These are phyloP conservation scores for Cladosporium sp. DNA, from an alignment of 2,329 filamentous ascomycete species.

Conservation along the genomic window DNA sequence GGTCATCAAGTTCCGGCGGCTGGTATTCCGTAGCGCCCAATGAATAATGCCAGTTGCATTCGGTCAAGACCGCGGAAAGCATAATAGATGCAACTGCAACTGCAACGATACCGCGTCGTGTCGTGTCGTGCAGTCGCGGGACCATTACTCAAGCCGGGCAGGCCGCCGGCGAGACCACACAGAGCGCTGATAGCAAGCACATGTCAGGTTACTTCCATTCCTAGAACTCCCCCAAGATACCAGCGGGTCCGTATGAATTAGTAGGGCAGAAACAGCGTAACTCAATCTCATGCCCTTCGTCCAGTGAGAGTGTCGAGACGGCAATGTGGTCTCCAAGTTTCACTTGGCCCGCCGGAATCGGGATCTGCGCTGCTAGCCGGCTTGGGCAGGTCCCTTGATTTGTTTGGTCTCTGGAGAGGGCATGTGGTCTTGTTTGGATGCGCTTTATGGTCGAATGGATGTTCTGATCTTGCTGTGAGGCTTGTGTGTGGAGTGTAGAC, in stretches of 20 bases:
- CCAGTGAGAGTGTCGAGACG: slow-evolving; percentile 1
- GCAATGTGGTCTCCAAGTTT: slow-evolving; percentile 1
- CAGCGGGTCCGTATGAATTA: background rate
- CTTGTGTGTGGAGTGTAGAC: background rate
- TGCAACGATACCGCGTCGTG: too few relatives aligned
- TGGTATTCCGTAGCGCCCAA: too few relatives aligned
- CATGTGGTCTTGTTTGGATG: background rate
- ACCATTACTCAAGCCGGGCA: too few relatives aligned
- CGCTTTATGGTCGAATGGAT: background rate
- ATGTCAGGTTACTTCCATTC: background rate
- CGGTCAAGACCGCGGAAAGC: too few relatives aligned
- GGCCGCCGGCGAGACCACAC: background rate
- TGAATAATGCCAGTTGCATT: too few relatives aligned
- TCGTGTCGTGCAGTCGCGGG: too few relatives aligned
- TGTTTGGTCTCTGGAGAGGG: background rate
- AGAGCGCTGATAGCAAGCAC: slow-evolving; percentile 2
- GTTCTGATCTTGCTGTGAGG: background rate
- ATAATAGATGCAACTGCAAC: too few relatives aligned
- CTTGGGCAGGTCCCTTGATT: slow-evolving; percentile 6
- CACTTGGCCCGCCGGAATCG: slow-evolving; percentile 1
- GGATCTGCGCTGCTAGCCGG: slow-evolving; percentile 8
- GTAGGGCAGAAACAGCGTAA: background rate
- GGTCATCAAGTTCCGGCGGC: too few relatives aligned
- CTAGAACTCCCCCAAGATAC: background rate
- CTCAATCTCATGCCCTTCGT: background rate